Conservation (phyloP, 345 rosid genomes). For the Citrus mangshanensis region DNA sequence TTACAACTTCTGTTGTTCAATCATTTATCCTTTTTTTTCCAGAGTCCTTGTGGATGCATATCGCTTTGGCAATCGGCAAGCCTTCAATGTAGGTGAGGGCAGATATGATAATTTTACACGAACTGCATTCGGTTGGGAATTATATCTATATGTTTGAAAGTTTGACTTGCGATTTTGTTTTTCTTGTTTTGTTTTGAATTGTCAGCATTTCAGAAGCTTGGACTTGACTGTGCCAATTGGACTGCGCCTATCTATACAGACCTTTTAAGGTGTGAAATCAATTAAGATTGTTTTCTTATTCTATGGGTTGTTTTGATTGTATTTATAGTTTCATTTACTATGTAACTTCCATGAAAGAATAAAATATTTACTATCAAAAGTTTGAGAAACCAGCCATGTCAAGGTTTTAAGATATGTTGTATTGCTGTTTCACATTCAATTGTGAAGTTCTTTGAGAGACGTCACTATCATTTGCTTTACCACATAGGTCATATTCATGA, state of each 20-base stretch:
- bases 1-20: neutral
- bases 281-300: neutral
- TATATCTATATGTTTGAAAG: neutral
- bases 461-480: neutral
- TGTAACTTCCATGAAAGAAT: neutral
- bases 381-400: neutral
- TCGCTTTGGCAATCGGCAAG: constrained; percentile 74
- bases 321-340: neutral
- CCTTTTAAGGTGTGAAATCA: constrained; percentile 52
- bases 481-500: neutral
- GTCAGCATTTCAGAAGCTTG: constrained; percentile 86
- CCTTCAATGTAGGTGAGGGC: constrained; percentile 73
- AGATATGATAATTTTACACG: constrained; percentile 8
- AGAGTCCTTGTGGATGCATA: constrained; percentile 89
- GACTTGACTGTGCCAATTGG: constrained; percentile 98
- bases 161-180: constrained; percentile 7
- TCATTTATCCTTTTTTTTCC: constrained; percentile 3
- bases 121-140: constrained; percentile 9
- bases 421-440: neutral
- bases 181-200: constrained; percentile 1
- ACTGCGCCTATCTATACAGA: constrained; percentile 76
- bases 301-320: neutral
- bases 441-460: neutral
- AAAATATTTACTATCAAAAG: neutral
- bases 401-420: neutral